phyloP scores from a whole-genome alignment of 495 filamentous ascomycete species.

The Beverwykella pulmonaria region DNA sequence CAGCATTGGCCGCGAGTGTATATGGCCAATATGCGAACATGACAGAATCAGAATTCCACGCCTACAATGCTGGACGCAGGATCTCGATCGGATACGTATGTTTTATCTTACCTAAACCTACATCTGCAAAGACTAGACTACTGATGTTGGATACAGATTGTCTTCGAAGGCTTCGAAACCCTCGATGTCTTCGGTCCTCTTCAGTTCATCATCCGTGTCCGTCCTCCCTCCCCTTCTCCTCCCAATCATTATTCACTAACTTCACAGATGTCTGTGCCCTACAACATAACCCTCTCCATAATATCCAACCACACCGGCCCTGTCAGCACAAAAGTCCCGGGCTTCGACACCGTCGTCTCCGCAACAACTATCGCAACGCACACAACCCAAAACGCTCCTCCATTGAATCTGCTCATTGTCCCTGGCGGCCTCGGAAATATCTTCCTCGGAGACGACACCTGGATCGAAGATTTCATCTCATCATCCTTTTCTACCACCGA shows the following conservation, averaged over 20 bases:
- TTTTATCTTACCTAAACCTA: no score
- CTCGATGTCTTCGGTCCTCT: slow-evolving; percentile 20
- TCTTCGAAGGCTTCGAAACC: slow-evolving; percentile 11
- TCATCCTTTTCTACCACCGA: neutral
- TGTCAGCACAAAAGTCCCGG: neutral
- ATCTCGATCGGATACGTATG: slow-evolving; percentile 10
- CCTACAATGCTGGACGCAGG: neutral
- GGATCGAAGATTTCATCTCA: slow-evolving; percentile 13
- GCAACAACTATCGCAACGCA: slow-evolving; percentile 17
- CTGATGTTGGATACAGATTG: neutral
- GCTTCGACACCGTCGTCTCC: neutral
- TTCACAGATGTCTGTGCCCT: neutral
- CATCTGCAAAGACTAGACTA: neutral
- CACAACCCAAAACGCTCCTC: slow-evolving; percentile 11
- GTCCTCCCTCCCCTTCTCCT: neutral
- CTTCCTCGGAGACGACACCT: slow-evolving; percentile 4
- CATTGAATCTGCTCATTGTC: slow-evolving; percentile 17
- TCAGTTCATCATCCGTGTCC: neutral
- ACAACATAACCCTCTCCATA: slow-evolving; percentile 14
- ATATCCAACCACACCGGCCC: slow-evolving; percentile 5
- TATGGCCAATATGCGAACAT: no score
- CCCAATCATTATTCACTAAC: neutral
- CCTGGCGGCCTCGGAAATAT: slow-evolving; percentile 17
- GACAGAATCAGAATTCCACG: no score
- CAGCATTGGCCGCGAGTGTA: no score